phyloP scores from a whole-genome alignment of 306 rosid genomes.

The Cucumis melo region DNA sequence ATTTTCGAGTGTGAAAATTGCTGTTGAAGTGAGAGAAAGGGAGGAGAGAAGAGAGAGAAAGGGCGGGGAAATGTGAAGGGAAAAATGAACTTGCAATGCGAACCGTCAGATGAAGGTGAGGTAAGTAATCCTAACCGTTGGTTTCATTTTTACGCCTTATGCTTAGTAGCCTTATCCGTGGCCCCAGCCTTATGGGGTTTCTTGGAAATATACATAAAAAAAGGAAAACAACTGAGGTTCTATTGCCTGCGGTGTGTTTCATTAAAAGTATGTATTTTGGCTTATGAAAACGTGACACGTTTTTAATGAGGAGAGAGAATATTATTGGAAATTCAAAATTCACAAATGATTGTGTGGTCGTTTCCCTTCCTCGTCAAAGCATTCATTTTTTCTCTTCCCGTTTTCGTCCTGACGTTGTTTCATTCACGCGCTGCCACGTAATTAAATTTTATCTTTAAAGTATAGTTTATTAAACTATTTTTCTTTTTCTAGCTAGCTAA shows the following conservation, averaged over 20 bases:
- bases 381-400: neutral
- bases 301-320: neutral
- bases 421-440: neutral
- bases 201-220: neutral
- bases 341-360: neutral
- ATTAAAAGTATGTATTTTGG: neutral
- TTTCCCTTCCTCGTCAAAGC: neutral
- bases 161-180: constrained; percentile 6
- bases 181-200: neutral
- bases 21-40: neutral
- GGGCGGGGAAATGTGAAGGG: neutral
- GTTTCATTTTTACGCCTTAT: neutral
- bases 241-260: neutral
- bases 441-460: too few relatives aligned
- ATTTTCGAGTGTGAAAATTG: neutral
- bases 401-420: neutral
- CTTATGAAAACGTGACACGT: neutral
- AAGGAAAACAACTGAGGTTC: neutral
- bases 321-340: neutral
- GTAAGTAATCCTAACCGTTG: constrained; percentile 24
- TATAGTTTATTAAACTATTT: too few relatives aligned
- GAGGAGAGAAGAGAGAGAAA: constrained; percentile 6
- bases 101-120: constrained; percentile 41
- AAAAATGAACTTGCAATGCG: constrained; percentile 6
- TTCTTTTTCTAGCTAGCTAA: too few relatives aligned